phyloP scores from a whole-genome alignment of 139 green algal genomes.

The Micractinium conductrix region DNA sequence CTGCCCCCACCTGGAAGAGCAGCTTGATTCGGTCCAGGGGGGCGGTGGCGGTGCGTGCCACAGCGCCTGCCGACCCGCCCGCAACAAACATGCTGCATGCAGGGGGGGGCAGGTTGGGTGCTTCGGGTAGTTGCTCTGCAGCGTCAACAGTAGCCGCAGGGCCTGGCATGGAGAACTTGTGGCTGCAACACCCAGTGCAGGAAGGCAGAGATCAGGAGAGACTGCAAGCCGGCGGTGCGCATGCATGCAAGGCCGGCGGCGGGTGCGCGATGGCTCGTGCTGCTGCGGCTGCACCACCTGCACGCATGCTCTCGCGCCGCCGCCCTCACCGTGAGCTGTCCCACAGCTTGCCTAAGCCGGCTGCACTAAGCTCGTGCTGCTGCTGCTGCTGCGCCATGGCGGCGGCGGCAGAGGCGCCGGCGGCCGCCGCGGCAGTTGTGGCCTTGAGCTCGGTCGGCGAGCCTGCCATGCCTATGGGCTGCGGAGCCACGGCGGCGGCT shows the following conservation, averaged over 20 bases:
- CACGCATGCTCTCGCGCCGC: not conserved
- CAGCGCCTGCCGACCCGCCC: conserved; percentile 73
- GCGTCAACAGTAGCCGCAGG: too few relatives aligned
- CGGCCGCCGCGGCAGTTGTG: not conserved
- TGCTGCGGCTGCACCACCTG: too few relatives aligned
- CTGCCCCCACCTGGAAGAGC: conserved; percentile 91
- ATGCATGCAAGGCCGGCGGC: too few relatives aligned
- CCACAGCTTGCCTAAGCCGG: conserved; percentile 6
- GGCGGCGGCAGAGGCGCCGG: conserved; percentile 12
- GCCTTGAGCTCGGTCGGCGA: too few relatives aligned
- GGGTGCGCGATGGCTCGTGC: too few relatives aligned
- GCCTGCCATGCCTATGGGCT: too few relatives aligned
- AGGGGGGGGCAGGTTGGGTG: not conserved
- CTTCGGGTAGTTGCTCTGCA: too few relatives aligned
- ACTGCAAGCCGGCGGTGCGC: too few relatives aligned
- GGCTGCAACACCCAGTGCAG: not conserved
- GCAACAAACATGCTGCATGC: conserved; percentile 59
- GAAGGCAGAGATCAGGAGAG: not conserved
- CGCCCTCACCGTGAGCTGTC: conserved; percentile 22
- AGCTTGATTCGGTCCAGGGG: conserved; percentile 95
- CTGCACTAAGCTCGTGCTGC: not conserved
- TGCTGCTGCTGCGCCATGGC: conserved; percentile 32
- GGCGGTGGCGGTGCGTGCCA: conserved; percentile 74
- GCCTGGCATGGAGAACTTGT: not conserved
- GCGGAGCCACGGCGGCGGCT: too few relatives aligned